Conservation (phyloP, 495 filamentous ascomycete species). For the Neurospora discreta region DNA sequence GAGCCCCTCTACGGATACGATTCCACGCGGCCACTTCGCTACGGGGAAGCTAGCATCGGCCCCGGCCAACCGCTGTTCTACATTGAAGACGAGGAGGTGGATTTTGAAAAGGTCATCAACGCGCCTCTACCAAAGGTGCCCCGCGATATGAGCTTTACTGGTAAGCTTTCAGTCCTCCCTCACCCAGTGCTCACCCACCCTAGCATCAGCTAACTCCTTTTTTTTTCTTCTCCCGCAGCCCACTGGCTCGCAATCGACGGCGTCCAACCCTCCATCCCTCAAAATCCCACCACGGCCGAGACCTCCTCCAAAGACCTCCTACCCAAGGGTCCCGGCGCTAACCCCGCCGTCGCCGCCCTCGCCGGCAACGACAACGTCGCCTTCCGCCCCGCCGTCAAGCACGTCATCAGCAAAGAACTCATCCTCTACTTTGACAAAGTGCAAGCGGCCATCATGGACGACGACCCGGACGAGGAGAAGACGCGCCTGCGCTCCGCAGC, state of each 20-base stretch:
- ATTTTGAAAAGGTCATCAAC: slow-evolving; percentile 98
- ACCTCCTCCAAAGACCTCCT: slow-evolving; percentile 68
- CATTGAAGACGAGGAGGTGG: slow-evolving; percentile 95
- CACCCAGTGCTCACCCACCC: not conserved
- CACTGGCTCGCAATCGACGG: slow-evolving; percentile 97
- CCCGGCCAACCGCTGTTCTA: slow-evolving; percentile 95
- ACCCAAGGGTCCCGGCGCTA: slow-evolving; percentile 79
- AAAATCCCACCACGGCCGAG: slow-evolving; percentile 84
- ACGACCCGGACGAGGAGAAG: slow-evolving; percentile 61
- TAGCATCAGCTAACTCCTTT: slow-evolving; percentile 6
- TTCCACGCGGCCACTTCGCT: slow-evolving; percentile 70
- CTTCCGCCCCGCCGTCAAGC: slow-evolving; percentile 85
- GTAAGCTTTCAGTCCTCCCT: slow-evolving; percentile 31
- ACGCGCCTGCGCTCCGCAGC: slow-evolving; percentile 66
- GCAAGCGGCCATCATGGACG: slow-evolving; percentile 73
- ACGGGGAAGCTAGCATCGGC: slow-evolving; percentile 86
- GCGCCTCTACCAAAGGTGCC: slow-evolving; percentile 89
- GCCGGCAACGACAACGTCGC: slow-evolving; percentile 71
- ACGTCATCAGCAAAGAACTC: slow-evolving; percentile 87
- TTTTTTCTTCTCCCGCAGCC: slow-evolving; percentile 33
- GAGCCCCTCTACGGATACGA: slow-evolving; percentile 96
- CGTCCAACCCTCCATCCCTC: slow-evolving; percentile 87
- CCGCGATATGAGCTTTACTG: slow-evolving; percentile 81
- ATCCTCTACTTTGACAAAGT: slow-evolving; percentile 97
- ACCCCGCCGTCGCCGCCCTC: slow-evolving; percentile 68